Conservation (phyloP, 2,329 filamentous ascomycete species). For the Orbilia javanica region DNA sequence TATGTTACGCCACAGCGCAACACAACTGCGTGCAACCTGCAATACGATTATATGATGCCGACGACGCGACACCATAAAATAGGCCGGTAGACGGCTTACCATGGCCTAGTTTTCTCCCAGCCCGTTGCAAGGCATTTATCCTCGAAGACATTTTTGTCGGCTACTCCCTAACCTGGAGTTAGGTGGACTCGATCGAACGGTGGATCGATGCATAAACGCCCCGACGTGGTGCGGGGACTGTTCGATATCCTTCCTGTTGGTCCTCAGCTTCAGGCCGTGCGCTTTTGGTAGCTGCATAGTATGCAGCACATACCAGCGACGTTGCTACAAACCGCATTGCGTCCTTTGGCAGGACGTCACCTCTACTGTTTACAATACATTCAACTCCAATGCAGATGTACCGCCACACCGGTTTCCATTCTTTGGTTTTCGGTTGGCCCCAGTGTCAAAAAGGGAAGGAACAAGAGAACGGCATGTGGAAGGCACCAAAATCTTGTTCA, state of each 20-base stretch:
- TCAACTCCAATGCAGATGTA: neutral
- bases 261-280: neutral
- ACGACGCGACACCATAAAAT: too few relatives aligned
- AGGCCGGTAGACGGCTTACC: neutral
- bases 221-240: too few relatives aligned
- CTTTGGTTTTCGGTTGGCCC: neutral
- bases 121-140: neutral
- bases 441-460: neutral
- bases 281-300: conserved; percentile 19
- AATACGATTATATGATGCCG: too few relatives aligned
- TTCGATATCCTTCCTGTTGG: too few relatives aligned
- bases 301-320: neutral
- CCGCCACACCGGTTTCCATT: too few relatives aligned
- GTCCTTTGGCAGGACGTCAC: too few relatives aligned
- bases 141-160: neutral
- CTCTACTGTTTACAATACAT: too few relatives aligned
- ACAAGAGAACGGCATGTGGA: neutral
- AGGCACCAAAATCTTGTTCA: neutral
- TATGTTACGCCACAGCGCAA: too few relatives aligned
- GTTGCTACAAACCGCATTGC: too few relatives aligned
- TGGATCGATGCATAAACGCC: neutral
- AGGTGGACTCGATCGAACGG: neutral
- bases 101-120: neutral
- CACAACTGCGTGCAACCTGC: too few relatives aligned
- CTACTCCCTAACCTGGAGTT: too few relatives aligned